Evolutionary conservation across 352 stramenopile genomes (phyloP).

Genomic region (Pythium phragmitis): DNA sequence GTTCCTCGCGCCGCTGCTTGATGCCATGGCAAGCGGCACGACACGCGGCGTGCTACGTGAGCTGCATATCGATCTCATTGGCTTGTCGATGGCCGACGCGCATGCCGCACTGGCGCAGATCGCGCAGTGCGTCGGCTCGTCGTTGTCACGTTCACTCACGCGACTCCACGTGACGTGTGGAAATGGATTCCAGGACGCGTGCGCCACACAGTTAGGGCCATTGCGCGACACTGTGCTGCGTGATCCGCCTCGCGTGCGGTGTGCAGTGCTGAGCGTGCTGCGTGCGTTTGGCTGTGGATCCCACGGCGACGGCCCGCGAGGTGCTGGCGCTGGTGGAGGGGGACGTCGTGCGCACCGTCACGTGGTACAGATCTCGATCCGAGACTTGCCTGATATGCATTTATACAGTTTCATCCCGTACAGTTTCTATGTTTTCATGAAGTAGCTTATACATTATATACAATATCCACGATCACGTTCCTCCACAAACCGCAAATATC

Average conservation of each 20-base stretch:
- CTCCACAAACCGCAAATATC: no score
- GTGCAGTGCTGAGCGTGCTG: neutral
- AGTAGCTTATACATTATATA: neutral
- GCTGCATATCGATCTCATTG: neutral
- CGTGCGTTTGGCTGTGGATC: neutral
- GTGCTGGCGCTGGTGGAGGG: no score
- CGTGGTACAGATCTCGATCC: neutral
- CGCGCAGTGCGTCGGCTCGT: neutral
- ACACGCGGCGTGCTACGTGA: neutral
- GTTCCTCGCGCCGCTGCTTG: neutral
- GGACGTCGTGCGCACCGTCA: neutral
- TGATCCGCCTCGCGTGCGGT: neutral
- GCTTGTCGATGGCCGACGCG: neutral
- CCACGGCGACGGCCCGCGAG: neutral
- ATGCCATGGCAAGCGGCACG: neutral
- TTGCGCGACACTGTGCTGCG: neutral
- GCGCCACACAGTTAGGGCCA: neutral
- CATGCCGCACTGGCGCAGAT: no score
- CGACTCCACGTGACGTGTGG: conserved; percentile 3
- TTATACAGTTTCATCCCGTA: neutral
- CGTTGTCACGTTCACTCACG: neutral
- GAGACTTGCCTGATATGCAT: no score
- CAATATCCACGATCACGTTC: neutral
- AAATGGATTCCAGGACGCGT: neutral
- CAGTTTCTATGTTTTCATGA: neutral